Evolutionary conservation across 129 eudicot species (phyloP).

Genomic region (Flaveria brownii): DNA sequence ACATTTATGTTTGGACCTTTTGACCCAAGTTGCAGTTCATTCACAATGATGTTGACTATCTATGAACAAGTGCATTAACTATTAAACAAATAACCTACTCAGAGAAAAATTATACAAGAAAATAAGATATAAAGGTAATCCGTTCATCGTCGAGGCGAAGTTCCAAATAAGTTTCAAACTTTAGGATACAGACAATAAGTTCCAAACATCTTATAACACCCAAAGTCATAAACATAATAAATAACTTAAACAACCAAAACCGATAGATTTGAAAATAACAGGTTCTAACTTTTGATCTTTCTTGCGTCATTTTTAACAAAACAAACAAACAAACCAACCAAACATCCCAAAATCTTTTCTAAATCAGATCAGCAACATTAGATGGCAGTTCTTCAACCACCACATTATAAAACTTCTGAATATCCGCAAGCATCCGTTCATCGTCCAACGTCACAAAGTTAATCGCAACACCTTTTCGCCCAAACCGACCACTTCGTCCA

Average conservation of each 20-base stretch:
- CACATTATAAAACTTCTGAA: slow-evolving; percentile 45
- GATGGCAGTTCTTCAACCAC: slow-evolving; percentile 47
- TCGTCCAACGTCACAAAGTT: slow-evolving; percentile 48
- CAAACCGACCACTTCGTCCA: slow-evolving; percentile 57
- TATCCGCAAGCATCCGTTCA: slow-evolving; percentile 54
- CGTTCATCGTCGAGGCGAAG: neutral
- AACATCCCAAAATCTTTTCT: slow-evolving; percentile 17
- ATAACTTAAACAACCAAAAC: slow-evolving; percentile 34
- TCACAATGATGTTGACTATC: too few species aligned
- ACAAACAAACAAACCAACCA: neutral
- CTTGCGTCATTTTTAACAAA: neutral
- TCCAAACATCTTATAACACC: slow-evolving; percentile 25
- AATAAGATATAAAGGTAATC: neutral
- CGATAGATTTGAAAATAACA: slow-evolving; percentile 19
- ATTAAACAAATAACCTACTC: neutral
- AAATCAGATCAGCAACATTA: slow-evolving; percentile 48
- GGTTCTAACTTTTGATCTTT: slow-evolving; percentile 22
- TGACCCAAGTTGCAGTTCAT: too few species aligned
- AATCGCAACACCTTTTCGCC: slow-evolving; percentile 52
- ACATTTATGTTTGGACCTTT: too few species aligned
- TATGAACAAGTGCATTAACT: too few species aligned
- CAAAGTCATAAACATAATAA: slow-evolving; percentile 19
- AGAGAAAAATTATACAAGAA: neutral
- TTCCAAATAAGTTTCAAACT: neutral
- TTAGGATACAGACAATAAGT: slow-evolving; percentile 31